Percentiles rank a stretch among this genome's conserved stretches.
Evolutionary conservation across 441 rosid genomes (phyloP).

Genomic region (Adansonia gregorii): DNA sequence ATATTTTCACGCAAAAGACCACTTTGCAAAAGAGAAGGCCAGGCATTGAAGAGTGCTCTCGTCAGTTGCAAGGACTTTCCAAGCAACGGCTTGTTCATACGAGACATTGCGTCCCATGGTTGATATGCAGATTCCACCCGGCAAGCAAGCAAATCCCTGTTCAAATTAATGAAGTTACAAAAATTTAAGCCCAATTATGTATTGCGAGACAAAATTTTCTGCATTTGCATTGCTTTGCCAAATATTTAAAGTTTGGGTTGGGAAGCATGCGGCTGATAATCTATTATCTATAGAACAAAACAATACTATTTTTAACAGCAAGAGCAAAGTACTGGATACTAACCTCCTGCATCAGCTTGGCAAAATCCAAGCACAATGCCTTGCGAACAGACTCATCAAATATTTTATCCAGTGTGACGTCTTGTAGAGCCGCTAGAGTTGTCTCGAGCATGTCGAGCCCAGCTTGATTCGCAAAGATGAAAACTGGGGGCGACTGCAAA

Average conservation of each 20-base stretch:
- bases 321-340: not conserved
- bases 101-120: slow-evolving; percentile 88
- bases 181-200: not conserved
- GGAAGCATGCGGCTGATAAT: too few relatives aligned
- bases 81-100: slow-evolving; percentile 79
- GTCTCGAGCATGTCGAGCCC: slow-evolving; percentile 99
- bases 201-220: not conserved
- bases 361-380: slow-evolving; percentile 64
- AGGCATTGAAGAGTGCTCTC: slow-evolving; percentile 80
- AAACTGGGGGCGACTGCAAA: slow-evolving; percentile 73
- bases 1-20: slow-evolving; percentile 81
- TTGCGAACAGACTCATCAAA: slow-evolving; percentile 84
- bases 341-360: slow-evolving; percentile 92
- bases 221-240: too few relatives aligned
- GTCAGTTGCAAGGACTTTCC: slow-evolving; percentile 80
- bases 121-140: slow-evolving; percentile 83
- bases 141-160: slow-evolving; percentile 78
- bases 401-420: slow-evolving; percentile 80
- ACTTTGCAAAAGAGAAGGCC: slow-evolving; percentile 84
- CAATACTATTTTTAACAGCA: not conserved
- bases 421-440: slow-evolving; percentile 86
- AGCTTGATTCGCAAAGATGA: slow-evolving; percentile 90
- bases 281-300: too few relatives aligned
- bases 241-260: not conserved
- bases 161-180: not conserved